These are phyloP conservation scores for Botrytis fabae DNA, from an alignment of 2,329 filamentous ascomycete genomes.

Conservation along the genomic window DNA sequence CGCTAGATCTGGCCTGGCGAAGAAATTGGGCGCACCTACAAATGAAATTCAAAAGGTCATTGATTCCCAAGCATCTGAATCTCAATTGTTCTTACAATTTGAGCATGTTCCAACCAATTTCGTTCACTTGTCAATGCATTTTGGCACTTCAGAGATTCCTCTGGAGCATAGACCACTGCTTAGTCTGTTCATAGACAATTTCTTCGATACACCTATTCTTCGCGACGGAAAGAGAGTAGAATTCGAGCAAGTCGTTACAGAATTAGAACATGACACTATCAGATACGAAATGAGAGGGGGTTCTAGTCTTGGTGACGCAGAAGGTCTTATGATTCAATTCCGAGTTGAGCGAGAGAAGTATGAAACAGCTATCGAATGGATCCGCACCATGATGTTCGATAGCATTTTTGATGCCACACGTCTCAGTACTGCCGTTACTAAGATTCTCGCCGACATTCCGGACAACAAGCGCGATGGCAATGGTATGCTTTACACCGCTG, in stretches of 20 bases:
- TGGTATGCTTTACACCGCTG: constrained; percentile 62
- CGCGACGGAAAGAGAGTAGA: constrained; percentile 73
- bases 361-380: constrained; percentile 75
- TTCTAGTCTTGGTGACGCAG: constrained; percentile 69
- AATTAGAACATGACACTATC: constrained; percentile 88
- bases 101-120: constrained; percentile 94
- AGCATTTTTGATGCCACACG: constrained; percentile 77
- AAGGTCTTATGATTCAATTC: constrained; percentile 79
- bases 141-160: constrained; percentile 76
- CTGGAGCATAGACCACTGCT: constrained; percentile 83
- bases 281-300: constrained; percentile 74
- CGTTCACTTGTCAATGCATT: constrained; percentile 76
- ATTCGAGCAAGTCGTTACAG: constrained; percentile 90
- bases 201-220: constrained; percentile 88
- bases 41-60: constrained; percentile 75
- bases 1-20: constrained; percentile 77
- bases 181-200: constrained; percentile 82
- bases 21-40: constrained; percentile 63
- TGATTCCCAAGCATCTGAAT: constrained; percentile 61
- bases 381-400: constrained; percentile 83
- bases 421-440: constrained; percentile 66
- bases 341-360: constrained; percentile 90
- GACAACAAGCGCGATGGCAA: constrained; percentile 86
- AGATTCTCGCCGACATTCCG: constrained; percentile 87
- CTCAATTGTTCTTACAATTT: constrained; percentile 93